A percentile compares a stretch with the other conserved stretches of the same genome.
phyloP scores from a whole-genome alignment of 306 rosid species.

The Purshia tridentata region DNA sequence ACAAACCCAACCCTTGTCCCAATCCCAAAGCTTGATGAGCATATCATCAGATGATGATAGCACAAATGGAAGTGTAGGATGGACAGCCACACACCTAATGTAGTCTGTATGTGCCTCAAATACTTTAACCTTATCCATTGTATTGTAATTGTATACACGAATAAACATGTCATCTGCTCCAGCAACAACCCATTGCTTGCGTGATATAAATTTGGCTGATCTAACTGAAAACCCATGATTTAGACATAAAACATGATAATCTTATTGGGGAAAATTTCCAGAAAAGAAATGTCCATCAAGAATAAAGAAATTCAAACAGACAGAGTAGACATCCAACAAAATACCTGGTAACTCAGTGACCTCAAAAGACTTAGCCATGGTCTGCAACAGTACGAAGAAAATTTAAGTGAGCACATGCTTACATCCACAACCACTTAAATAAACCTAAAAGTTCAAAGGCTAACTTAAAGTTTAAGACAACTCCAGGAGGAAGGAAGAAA shows the following conservation, averaged over 20 bases:
- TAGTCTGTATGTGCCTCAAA: conserved; percentile 99
- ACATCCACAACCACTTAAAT: conserved; percentile 16
- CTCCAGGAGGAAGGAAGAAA: background rate
- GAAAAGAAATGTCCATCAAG: conserved; percentile 20
- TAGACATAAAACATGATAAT: conserved; percentile 2
- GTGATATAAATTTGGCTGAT: conserved; percentile 97
- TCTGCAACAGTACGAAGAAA: conserved; percentile 50
- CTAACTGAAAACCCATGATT: conserved; percentile 67
- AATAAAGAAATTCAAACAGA: conserved; percentile 21
- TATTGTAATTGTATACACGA: conserved; percentile 98
- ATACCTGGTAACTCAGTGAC: conserved; percentile 96
- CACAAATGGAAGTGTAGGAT: conserved; percentile 95
- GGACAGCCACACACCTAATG: conserved; percentile 98
- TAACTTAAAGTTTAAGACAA: conserved; percentile 4
- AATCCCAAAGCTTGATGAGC: conserved; percentile 99
- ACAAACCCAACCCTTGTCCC: conserved; percentile 99
- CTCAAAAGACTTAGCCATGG: conserved; percentile 98
- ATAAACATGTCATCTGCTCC: conserved; percentile 98
- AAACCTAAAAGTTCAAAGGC: conserved; percentile 21
- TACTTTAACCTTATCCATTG: conserved; percentile 97
- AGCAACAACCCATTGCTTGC: conserved; percentile 98
- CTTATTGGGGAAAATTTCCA: conserved; percentile 16
- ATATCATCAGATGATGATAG: conserved; percentile 98
- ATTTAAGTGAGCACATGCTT: conserved; percentile 34
- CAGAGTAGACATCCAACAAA: conserved; percentile 14